Evolutionary conservation across 1,284 basidiomycete species (phyloP).

Genomic region (Ustilago cynodontis): DNA sequence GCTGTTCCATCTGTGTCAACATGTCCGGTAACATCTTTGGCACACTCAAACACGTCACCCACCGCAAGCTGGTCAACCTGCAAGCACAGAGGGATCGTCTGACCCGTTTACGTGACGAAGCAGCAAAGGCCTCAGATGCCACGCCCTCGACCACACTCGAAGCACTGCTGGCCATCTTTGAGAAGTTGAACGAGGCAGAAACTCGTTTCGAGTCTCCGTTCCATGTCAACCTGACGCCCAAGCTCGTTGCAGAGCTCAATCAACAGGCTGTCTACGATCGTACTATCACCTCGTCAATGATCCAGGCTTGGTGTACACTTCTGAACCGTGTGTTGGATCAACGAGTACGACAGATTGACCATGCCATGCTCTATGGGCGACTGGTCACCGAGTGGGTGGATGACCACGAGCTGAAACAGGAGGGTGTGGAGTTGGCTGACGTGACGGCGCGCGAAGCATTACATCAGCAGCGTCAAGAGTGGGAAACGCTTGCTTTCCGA

Average conservation of each 20-base stretch:
- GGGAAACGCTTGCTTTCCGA: not conserved
- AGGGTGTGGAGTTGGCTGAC: not conserved
- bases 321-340: not conserved
- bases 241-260: not conserved
- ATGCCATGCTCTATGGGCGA: not conserved
- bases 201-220: not conserved
- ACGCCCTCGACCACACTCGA: not conserved
- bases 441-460: not conserved
- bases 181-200: not conserved
- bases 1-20: not conserved
- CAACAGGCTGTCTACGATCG: not conserved
- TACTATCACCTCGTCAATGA: not conserved
- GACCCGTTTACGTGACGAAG: not conserved
- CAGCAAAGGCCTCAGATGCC: not conserved
- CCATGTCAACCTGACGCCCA: not conserved
- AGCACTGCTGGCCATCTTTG: not conserved
- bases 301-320: not conserved
- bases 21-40: not conserved
- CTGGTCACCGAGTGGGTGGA: not conserved
- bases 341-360: not conserved
- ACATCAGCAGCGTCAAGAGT: not conserved
- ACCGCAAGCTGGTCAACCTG: not conserved
- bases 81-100: not conserved
- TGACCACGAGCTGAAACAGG: not conserved
- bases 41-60: not conserved